Evolutionary conservation across 2,329 filamentous ascomycete species (phyloP), one percentile per base, ranked within the genome.

Genomic region (Beauveria medogensis): DNA sequence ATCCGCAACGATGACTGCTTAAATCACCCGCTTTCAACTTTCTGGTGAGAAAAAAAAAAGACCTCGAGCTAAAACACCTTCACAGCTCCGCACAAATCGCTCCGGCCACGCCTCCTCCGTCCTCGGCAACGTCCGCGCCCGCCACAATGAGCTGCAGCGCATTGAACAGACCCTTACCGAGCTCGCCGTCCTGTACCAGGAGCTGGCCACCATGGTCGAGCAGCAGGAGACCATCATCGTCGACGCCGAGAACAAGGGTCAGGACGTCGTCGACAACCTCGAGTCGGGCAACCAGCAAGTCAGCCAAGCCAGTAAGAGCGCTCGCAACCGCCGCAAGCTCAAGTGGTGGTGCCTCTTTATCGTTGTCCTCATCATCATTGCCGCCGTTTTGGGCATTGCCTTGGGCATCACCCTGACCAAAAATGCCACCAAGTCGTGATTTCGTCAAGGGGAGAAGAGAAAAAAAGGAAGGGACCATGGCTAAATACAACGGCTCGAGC

Each of bases 331-430:
- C 67, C 82, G 89, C 68, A 89, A 86, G 78, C 82, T 91, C 75
- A 93, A 93, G 80, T 92, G 90, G 90, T 91, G 84, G 82, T 90
- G 87, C 70, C 77, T 90, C 63, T 74, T 85, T 63, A 78, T 92
- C 62, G 76, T 78, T 53, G 66, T 84, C 24, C 76, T 87, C 70
- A 83, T 86, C 71, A 72, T 84, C 68, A 71, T 87, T 56, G 79
- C 77, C 64, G 75, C 85, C 61, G 79, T 75, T 9, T 70, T 84
- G 40, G 82, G 78, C 59, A 79, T 87, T 63, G 82, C 78, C 61
- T 70, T 86, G 16, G 82, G 80, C 54, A 69, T 85, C 55, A 74
- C 72, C 48, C 66, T 82, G 44, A 69, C 69, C 54, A 70, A 62
- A 30, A 61, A 61, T 14, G 51, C 51, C 4, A 56, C 43, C n/a